Evolutionary conservation across 441 rosid species (phyloP).

Genomic region (Jatropha multifida): DNA sequence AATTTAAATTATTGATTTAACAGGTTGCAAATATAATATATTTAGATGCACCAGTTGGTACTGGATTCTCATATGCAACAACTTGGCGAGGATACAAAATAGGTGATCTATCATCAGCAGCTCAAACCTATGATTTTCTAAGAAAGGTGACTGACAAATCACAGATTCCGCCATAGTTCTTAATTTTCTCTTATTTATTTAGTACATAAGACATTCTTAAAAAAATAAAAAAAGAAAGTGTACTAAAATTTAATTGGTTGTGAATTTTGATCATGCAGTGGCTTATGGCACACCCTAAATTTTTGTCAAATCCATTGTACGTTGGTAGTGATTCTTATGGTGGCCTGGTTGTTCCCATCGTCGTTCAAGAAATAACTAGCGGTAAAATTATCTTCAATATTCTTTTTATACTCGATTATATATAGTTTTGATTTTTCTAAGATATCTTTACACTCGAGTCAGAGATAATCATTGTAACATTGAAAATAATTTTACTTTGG

Average conservation of each 20-base stretch:
- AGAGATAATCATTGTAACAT: too few species aligned
- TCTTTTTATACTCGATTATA: too few species aligned
- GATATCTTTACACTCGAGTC: too few species aligned
- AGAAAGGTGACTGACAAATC: conserved; percentile 24
- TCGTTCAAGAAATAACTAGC: conserved; percentile 34
- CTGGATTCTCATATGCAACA: conserved; percentile 45
- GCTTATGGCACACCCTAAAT: conserved; percentile 36
- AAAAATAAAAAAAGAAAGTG: too few species aligned
- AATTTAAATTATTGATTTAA: not conserved
- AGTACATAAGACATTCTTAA: too few species aligned
- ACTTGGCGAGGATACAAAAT: conserved; percentile 23
- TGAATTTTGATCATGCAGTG: conserved; percentile 26
- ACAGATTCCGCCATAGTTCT: too few species aligned
- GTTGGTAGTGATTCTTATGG: conserved; percentile 39
- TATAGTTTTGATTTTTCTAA: too few species aligned
- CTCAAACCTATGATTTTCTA: conserved; percentile 27
- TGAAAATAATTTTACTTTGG: not conserved
- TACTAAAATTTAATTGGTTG: too few species aligned
- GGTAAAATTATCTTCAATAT: not conserved
- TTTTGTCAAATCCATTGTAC: conserved; percentile 26
- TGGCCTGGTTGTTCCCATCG: conserved; percentile 31
- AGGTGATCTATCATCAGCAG: conserved; percentile 22
- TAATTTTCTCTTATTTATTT: too few species aligned
- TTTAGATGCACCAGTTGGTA: conserved; percentile 37
- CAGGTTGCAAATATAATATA: conserved; percentile 35